Base-by-base conservation (phyloP, 2,329 filamentous ascomycete species). In the Aspergillus brasiliensis region DNA sequence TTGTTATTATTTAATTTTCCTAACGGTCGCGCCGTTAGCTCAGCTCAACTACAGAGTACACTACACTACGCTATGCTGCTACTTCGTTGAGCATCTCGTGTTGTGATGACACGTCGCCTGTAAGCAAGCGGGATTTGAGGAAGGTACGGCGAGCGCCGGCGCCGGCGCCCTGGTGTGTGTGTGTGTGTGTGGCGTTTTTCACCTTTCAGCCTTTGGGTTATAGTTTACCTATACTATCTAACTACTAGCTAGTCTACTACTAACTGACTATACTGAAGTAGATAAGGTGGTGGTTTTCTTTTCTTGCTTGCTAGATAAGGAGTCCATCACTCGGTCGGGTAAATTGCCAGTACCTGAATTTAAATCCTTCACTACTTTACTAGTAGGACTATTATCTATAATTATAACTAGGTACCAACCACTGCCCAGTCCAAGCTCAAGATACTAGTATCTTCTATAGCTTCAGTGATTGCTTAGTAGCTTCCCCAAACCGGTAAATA, bases 31-130 rank as follows among this genome's bases (percentile, higher is more conserved):
- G 31, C 40, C 40, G 40, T 44, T 44, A 44, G 40, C 19, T 44
- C n/a, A 11, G 8, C 8, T 31, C n/a, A n/a, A n/a, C n/a, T n/a
- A n/a, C n/a, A n/a, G n/a, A n/a, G 31, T 10, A 34, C 31, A 2
- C 31, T 34, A 15, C 11, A 15, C 11, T 13, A 34, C 31, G 11
- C 31, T 34, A 34, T 34, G 31, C 31, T 34, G 31, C 31, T 34
- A 34, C 31, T 34, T 34, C 11, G 11, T 10, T 31, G 10, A 31
- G n/a, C 11, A 11, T 34, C 31, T 34, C 31, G 31, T 34, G 31
- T 34, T 38, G 48, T 51, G 52, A 66, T 65, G 64, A 65, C 65
- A 67, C 65, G 64, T 65, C 59, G 64, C 59, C 61, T 57, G 44
- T 59, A 61, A 57, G 28, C 37, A 19, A 34, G 51, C 31, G 34